A percentile compares a stretch with the other conserved stretches of the same genome.
phyloP scores from a whole-genome alignment of 106 monocot species.

The Narthecium ossifragum region DNA sequence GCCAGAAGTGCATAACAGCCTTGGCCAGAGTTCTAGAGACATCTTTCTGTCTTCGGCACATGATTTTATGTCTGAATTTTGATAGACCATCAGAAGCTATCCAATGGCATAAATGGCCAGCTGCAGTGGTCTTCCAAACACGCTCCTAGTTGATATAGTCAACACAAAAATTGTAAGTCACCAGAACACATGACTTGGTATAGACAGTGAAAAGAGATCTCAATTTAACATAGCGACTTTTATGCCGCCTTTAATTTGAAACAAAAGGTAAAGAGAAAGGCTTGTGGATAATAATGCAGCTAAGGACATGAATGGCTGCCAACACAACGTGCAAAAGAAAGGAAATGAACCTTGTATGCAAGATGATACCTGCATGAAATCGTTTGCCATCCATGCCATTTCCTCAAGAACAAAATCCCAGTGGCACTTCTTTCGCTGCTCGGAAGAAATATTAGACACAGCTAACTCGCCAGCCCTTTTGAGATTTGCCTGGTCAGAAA shows the following conservation, averaged over 20 bases:
- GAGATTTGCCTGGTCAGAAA: slow-evolving; percentile 51
- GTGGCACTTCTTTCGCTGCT: slow-evolving; percentile 56
- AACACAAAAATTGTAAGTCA: background rate
- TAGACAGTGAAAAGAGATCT: no score
- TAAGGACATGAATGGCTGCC: no score
- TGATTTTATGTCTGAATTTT: slow-evolving; percentile 42
- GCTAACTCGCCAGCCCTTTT: slow-evolving; percentile 52
- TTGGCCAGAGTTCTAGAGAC: slow-evolving; percentile 53
- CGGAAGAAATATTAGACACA: slow-evolving; percentile 27
- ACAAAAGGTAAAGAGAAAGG: no score
- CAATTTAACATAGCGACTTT: no score
- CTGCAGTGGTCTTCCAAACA: slow-evolving; percentile 78
- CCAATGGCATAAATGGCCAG: slow-evolving; percentile 50
- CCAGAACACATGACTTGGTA: no score
- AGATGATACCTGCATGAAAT: slow-evolving; percentile 84
- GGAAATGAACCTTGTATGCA: no score
- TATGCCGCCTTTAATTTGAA: no score
- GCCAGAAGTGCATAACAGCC: slow-evolving; percentile 76
- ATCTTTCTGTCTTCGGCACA: slow-evolving; percentile 41
- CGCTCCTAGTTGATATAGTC: slow-evolving; percentile 51
- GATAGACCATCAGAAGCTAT: slow-evolving; percentile 35
- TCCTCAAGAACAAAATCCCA: slow-evolving; percentile 99
- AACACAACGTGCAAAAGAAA: no score
- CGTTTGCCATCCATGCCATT: slow-evolving; percentile 99
- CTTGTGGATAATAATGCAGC: no score